Conservation (phyloP, 75 land plant genomes). For the Pseudotsuga menziesii region DNA sequence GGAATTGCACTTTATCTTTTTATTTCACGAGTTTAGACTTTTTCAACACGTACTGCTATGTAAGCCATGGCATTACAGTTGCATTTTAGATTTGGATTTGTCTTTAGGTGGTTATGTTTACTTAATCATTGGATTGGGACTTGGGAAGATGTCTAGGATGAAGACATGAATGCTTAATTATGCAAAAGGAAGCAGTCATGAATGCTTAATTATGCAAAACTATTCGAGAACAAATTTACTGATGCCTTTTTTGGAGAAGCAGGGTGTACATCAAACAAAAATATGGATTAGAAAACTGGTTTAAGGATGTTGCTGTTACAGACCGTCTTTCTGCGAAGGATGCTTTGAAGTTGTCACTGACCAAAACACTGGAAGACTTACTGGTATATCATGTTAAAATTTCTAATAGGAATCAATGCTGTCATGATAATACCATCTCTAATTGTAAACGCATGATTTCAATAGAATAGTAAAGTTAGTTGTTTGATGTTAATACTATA, state of each 20-base stretch:
- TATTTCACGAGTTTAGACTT: not conserved
- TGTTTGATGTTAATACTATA: not conserved
- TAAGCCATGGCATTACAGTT: not conserved
- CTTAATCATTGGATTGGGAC: not conserved
- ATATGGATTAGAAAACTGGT: conserved; percentile 49
- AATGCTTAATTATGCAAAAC: not conserved
- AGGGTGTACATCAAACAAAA: conserved; percentile 63
- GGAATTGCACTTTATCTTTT: not conserved
- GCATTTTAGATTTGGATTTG: not conserved
- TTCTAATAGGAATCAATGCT: not conserved
- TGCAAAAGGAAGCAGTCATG: not conserved
- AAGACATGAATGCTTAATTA: not conserved
- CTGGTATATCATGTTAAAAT: conserved; percentile 37
- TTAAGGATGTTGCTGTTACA: conserved; percentile 23
- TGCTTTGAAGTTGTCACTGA: conserved; percentile 59
- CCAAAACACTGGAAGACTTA: conserved; percentile 44
- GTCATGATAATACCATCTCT: not conserved
- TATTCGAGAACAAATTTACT: not conserved
- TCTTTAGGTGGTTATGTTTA: not conserved
- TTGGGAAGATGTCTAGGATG: not conserved
- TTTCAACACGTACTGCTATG: not conserved
- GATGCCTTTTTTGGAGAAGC: not conserved
- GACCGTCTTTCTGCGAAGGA: conserved; percentile 57
- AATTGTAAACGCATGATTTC: not conserved
- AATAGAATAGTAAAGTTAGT: not conserved